A percentile compares a stretch with the other conserved stretches of the same genome.
These are phyloP conservation scores for Podaxis sp. DNA, from an alignment of 768 basidiomycete genomes.

Conservation along the genomic window DNA sequence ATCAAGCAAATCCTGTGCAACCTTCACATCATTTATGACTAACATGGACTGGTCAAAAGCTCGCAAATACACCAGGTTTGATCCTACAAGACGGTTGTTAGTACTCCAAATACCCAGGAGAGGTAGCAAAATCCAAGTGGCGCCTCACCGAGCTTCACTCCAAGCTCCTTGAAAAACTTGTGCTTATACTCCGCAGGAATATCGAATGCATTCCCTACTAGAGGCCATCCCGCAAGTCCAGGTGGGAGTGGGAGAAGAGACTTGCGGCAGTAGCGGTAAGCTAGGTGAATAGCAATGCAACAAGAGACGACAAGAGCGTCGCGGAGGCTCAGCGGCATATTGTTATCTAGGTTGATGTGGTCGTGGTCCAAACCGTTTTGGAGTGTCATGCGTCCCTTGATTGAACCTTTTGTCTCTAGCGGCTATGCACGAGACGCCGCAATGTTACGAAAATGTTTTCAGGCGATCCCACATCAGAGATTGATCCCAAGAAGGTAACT, in stretches of 20 bases:
- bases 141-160: conserved; percentile 9
- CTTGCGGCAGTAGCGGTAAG: neutral
- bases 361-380: too few relatives aligned
- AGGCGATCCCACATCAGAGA: too few relatives aligned
- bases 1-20: conserved; percentile 13
- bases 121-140: too few relatives aligned
- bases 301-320: conserved; percentile 39
- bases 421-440: too few relatives aligned
- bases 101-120: neutral
- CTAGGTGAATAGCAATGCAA: conserved; percentile 30
- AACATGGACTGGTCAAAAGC: conserved; percentile 10
- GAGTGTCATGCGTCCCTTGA: too few relatives aligned
- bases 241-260: neutral
- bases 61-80: conserved; percentile 9
- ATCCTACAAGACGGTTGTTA: neutral
- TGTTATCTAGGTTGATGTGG: too few relatives aligned
- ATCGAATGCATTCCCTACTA: conserved; percentile 13
- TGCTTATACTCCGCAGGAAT: conserved; percentile 4
- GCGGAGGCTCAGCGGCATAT: neutral
- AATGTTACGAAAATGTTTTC: too few relatives aligned
- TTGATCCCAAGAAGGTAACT: too few relatives aligned
- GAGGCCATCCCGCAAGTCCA: conserved; percentile 9
- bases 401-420: too few relatives aligned
- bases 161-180: conserved; percentile 2
- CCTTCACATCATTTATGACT: conserved; percentile 12